Base-by-base conservation (phyloP, 805 yeast genomes). In the Pichia heedii region DNA sequence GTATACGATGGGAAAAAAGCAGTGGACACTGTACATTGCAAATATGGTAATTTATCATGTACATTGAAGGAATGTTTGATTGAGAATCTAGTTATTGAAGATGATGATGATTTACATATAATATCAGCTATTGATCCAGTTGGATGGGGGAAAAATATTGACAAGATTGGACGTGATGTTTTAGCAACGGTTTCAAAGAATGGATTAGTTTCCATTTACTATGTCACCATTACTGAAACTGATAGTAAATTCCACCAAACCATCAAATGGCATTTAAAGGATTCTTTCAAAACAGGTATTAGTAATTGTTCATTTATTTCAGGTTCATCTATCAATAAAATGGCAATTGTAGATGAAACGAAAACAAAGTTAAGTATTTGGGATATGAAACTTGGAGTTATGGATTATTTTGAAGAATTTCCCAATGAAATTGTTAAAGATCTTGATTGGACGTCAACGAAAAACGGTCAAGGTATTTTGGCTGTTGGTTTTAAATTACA, bases 381-480 rank as follows among this genome's bases (percentile, higher is more conserved):
- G 95, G 95, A 88, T 59, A 66, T 81, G 32, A 71, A 70, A 37
- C 68, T 80, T 26, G 76, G 80, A 4, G 77, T 84, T 1, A 61
- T 85, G 42, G 95, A 84, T 56, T 83, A 75, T 52, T 68, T 67
- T 36, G 78, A 76, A 50, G 44, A 49, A 2, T 73, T 68, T 47
- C 57, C 61, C 1, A 56, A 51, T 4, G 54, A 54, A 11, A 33
- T 45, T 5, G 77, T 88, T 8, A 61, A 69, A 21, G 96, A 88
- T 58, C 67, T 89, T 22, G 97, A 89, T 62, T 89, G 97, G 97
- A 84, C 95, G 0, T 74, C 81, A 42, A 78, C 81, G 2, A 69
- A 68, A 12, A 71, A 66, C 45, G 74, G 77, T 30, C 85, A 80
- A 55, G 82, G 88, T 35, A 76, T 89, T 6, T 66, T 89, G 26